These are phyloP conservation scores for Annulohypoxylon stygium DNA, from an alignment of 495 filamentous ascomycete genomes.

Conservation along the genomic window DNA sequence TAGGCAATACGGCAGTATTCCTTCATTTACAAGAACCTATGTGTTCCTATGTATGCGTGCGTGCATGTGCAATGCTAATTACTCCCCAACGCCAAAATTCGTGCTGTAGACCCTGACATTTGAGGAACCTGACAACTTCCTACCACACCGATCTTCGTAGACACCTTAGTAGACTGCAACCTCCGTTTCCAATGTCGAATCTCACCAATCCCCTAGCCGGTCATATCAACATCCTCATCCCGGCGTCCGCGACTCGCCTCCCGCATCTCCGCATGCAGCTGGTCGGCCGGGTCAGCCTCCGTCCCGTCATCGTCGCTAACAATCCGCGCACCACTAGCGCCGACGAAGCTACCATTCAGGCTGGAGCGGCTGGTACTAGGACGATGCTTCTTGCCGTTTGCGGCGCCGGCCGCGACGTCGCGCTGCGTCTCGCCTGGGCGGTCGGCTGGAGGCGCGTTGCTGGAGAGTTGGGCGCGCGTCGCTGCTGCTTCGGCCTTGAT, in stretches of 20 bases:
- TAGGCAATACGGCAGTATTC: constrained; percentile 27
- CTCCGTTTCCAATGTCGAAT: neutral
- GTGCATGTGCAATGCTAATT: neutral
- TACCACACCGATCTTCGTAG: neutral
- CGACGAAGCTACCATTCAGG: constrained; percentile 44
- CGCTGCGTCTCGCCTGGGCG: constrained; percentile 12
- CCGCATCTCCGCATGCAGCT: constrained; percentile 63
- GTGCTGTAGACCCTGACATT: neutral
- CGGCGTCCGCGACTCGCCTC: constrained; percentile 48
- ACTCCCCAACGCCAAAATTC: neutral
- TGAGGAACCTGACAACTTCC: neutral
- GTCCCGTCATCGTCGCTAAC: constrained; percentile 46
- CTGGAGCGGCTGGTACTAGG: constrained; percentile 45
- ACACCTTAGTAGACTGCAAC: neutral
- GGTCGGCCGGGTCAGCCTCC: constrained; percentile 55
- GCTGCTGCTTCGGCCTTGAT: constrained; percentile 71
- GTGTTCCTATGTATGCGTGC: neutral
- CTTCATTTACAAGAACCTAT: neutral
- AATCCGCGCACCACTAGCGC: constrained; percentile 46
- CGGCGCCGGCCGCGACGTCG: constrained; percentile 2
- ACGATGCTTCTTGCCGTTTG: constrained; percentile 45
- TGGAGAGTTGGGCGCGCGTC: constrained; percentile 55
- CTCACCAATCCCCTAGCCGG: constrained; percentile 52
- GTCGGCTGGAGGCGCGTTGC: constrained; percentile 40
- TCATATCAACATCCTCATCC: constrained; percentile 69